Evolutionary conservation across 1,284 basidiomycete species (phyloP).

Genomic region (Naganishia sp.): DNA sequence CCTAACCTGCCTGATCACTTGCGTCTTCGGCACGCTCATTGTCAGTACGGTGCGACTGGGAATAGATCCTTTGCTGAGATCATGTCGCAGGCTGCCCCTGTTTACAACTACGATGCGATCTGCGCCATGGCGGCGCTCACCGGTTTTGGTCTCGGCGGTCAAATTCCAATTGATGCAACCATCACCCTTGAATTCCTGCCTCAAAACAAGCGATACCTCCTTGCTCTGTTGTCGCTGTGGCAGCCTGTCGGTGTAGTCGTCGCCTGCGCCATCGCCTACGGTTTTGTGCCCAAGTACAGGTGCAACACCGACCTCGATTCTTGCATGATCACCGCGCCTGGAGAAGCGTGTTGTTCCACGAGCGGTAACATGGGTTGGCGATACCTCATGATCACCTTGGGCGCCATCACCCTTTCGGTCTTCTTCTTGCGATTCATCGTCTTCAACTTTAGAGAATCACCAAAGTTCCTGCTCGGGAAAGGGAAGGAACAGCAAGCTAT

Average conservation of each 20-base stretch:
- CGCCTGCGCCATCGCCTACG: constrained; percentile 62
- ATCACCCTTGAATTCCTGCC: constrained; percentile 65
- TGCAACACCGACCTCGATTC: constrained; percentile 36
- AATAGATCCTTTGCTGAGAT: constrained; percentile 64
- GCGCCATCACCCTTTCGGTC: constrained; percentile 45
- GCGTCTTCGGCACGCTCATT: constrained; percentile 62
- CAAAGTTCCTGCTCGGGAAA: constrained; percentile 71
- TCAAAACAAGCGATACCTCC: constrained; percentile 54
- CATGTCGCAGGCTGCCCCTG: constrained; percentile 39
- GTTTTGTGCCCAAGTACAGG: constrained; percentile 41
- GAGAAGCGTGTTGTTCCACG: constrained; percentile 55
- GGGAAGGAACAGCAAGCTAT: constrained; percentile 72
- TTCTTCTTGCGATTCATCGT: constrained; percentile 70
- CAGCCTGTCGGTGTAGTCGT: constrained; percentile 59
- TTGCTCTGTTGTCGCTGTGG: constrained; percentile 50
- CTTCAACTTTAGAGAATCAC: constrained; percentile 73
- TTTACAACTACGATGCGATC: constrained; percentile 48
- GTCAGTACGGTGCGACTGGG: constrained; percentile 58
- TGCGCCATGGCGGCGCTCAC: constrained; percentile 49
- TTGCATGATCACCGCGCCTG: constrained; percentile 57
- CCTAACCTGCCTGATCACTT: constrained; percentile 68
- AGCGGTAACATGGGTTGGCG: constrained; percentile 65
- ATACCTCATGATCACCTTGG: constrained; percentile 65
- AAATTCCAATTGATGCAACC: constrained; percentile 68
- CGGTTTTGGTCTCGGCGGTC: constrained; percentile 58